These are phyloP conservation scores for Tylopilus vinaceipallidus DNA, from an alignment of 768 basidiomycete species.

Conservation along the genomic window DNA sequence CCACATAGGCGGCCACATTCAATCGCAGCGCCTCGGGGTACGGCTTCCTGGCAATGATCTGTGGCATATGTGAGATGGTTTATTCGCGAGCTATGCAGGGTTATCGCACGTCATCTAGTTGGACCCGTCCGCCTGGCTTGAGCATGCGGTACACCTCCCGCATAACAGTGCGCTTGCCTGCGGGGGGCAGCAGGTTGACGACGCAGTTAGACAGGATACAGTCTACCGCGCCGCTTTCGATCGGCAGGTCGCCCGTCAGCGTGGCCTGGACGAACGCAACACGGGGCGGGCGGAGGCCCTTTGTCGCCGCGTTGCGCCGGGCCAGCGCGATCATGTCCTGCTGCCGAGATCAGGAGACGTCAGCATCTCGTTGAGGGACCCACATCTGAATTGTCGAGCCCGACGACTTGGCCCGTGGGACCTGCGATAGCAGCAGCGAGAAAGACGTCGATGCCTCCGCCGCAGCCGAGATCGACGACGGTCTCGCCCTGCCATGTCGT, in stretches of 20 bases:
- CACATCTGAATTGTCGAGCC: conserved; percentile 52
- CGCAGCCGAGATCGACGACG: conserved; percentile 56
- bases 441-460: conserved; percentile 56
- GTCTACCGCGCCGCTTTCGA: conserved; percentile 47
- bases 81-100: too few species aligned
- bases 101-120: conserved; percentile 46
- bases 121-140: conserved; percentile 55
- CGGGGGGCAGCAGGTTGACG: conserved; percentile 45
- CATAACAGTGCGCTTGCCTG: conserved; percentile 42
- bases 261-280: conserved; percentile 47
- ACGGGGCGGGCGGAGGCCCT: conserved; percentile 44
- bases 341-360: not conserved
- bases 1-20: conserved; percentile 41
- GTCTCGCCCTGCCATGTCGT: conserved; percentile 46
- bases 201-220: conserved; percentile 60
- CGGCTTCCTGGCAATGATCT: conserved; percentile 48
- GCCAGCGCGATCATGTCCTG: conserved; percentile 54
- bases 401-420: conserved; percentile 47
- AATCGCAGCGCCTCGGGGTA: conserved; percentile 42
- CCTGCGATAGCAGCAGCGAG: conserved; percentile 52
- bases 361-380: conserved; percentile 1
- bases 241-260: conserved; percentile 45
- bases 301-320: conserved; percentile 41
- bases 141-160: conserved; percentile 49
- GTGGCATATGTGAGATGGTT: not conserved